These are phyloP conservation scores for Clitopilus hobsonii DNA, from an alignment of 768 basidiomycete genomes.

Conservation along the genomic window DNA sequence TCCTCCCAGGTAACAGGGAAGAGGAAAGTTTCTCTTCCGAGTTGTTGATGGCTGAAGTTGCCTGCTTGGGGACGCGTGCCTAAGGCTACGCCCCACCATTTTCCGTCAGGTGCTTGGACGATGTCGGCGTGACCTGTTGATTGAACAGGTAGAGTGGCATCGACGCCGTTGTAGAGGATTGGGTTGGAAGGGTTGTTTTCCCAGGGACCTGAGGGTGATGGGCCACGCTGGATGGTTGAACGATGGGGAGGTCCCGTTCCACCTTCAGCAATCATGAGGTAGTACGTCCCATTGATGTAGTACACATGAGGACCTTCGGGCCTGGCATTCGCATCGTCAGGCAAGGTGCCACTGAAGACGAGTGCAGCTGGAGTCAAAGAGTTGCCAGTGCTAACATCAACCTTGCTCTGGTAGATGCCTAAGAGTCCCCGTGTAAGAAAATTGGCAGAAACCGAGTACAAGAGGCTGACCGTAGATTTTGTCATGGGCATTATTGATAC, in stretches of 20 bases:
- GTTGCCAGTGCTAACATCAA: constrained; percentile 30
- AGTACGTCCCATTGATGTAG: constrained; percentile 31
- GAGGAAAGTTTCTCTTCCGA: constrained; percentile 35
- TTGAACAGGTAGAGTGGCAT: constrained; percentile 29
- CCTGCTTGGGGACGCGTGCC: constrained; percentile 30
- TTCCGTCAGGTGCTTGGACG: constrained; percentile 27
- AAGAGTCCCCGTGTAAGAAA: neutral
- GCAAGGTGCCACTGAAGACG: constrained; percentile 33
- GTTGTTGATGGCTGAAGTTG: constrained; percentile 29
- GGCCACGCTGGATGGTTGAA: constrained; percentile 32
- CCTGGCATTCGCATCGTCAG: constrained; percentile 27
- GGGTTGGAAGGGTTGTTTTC: constrained; percentile 35
- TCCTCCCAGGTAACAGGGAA: constrained; percentile 34
- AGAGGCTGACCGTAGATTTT: constrained; percentile 31
- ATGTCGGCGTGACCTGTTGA: constrained; percentile 34
- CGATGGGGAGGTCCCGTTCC: constrained; percentile 30
- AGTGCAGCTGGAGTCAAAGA: constrained; percentile 29
- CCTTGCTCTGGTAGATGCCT: constrained; percentile 38
- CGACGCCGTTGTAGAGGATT: constrained; percentile 32
- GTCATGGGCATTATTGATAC: constrained; percentile 32
- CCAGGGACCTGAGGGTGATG: constrained; percentile 35
- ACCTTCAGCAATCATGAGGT: constrained; percentile 37
- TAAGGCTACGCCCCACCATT: constrained; percentile 37
- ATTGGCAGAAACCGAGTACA: neutral
- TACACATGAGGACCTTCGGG: constrained; percentile 40